These are phyloP conservation scores for Aspergillus ostianus DNA, from an alignment of 495 filamentous ascomycete species.

Conservation along the genomic window DNA sequence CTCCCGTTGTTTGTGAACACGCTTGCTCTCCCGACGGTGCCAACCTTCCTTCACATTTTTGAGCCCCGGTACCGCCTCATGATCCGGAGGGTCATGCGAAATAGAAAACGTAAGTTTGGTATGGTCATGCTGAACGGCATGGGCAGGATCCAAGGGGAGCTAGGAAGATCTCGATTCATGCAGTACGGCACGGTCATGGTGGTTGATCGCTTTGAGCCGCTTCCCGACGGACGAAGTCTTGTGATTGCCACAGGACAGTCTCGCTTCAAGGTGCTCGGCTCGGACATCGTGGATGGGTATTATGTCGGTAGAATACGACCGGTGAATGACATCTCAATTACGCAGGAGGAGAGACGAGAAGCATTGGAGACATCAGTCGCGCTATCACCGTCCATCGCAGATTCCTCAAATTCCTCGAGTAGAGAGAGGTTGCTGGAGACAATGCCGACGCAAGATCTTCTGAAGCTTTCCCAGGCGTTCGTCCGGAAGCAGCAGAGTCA, in stretches of 20 bases:
- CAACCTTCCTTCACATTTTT: slow-evolving; percentile 85
- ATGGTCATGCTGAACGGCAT: slow-evolving; percentile 73
- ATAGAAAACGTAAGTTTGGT: slow-evolving; percentile 69
- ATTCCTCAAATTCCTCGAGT: slow-evolving; percentile 9
- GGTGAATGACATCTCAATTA: slow-evolving; percentile 74
- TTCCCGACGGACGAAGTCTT: slow-evolving; percentile 77
- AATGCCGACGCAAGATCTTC: slow-evolving; percentile 67
- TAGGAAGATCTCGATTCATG: slow-evolving; percentile 61
- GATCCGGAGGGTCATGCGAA: slow-evolving; percentile 75
- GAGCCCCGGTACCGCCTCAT: slow-evolving; percentile 87
- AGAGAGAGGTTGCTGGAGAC: slow-evolving; percentile 46
- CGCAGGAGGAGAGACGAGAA: slow-evolving; percentile 76
- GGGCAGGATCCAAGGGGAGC: slow-evolving; percentile 52
- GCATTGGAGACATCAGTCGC: slow-evolving; percentile 52
- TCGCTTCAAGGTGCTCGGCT: slow-evolving; percentile 68
- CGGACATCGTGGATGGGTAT: slow-evolving; percentile 71
- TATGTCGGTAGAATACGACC: slow-evolving; percentile 68
- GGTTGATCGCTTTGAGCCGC: slow-evolving; percentile 67
- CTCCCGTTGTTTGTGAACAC: slow-evolving; percentile 81
- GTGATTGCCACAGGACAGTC: slow-evolving; percentile 72
- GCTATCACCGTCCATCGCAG: slow-evolving; percentile 14
- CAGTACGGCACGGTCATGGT: slow-evolving; percentile 75
- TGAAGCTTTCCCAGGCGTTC: slow-evolving; percentile 63
- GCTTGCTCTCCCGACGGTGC: slow-evolving; percentile 76
- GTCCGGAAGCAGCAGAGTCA: slow-evolving; percentile 61